A percentile compares a stretch with the other conserved stretches of the same genome.
phyloP scores from a whole-genome alignment of 1,139 yeast genomes.

The Hansenula sp. region DNA sequence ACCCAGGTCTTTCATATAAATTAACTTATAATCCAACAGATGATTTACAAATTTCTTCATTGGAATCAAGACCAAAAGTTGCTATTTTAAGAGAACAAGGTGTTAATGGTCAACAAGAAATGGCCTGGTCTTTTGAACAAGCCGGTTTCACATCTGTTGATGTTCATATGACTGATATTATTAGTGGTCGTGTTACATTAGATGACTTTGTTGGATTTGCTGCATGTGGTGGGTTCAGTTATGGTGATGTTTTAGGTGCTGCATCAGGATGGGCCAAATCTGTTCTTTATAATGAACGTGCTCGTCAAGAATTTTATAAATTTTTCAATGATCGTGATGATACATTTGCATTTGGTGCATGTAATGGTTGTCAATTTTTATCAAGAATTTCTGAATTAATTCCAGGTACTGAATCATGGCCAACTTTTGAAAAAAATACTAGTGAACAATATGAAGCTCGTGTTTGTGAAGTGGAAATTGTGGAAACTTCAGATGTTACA shows the following conservation, averaged over 20 bases:
- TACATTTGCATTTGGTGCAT: slow-evolving; percentile 98
- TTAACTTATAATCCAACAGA: slow-evolving; percentile 63
- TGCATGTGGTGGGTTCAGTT: slow-evolving; percentile 99
- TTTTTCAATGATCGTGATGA: slow-evolving; percentile 86
- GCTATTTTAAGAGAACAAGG: slow-evolving; percentile 99
- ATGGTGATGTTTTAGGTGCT: slow-evolving; percentile 98
- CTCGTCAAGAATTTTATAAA: slow-evolving; percentile 69
- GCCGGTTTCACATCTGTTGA: slow-evolving; percentile 94
- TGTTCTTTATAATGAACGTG: slow-evolving; percentile 78
- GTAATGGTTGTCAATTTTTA: slow-evolving; percentile 98
- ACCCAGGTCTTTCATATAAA: slow-evolving; percentile 87
- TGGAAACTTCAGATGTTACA: slow-evolving; percentile 44
- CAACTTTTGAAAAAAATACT: slow-evolving; percentile 84
- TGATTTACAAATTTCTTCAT: slow-evolving; percentile 31
- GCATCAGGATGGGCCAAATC: slow-evolving; percentile 99
- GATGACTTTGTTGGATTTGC: slow-evolving; percentile 89
- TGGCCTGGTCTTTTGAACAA: slow-evolving; percentile 96
- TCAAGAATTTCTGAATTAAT: slow-evolving; percentile 83
- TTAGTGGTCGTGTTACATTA: slow-evolving; percentile 68
- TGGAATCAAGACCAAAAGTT: slow-evolving; percentile 68
- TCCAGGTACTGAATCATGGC: slow-evolving; percentile 97
- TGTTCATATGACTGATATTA: slow-evolving; percentile 94
- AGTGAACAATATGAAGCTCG: slow-evolving; percentile 98
- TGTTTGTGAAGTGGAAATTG: slow-evolving; percentile 82
- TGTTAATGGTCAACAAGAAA: slow-evolving; percentile 96